phyloP scores from a whole-genome alignment of 1,284 basidiomycete genomes.

The Ganoderma boninense region DNA sequence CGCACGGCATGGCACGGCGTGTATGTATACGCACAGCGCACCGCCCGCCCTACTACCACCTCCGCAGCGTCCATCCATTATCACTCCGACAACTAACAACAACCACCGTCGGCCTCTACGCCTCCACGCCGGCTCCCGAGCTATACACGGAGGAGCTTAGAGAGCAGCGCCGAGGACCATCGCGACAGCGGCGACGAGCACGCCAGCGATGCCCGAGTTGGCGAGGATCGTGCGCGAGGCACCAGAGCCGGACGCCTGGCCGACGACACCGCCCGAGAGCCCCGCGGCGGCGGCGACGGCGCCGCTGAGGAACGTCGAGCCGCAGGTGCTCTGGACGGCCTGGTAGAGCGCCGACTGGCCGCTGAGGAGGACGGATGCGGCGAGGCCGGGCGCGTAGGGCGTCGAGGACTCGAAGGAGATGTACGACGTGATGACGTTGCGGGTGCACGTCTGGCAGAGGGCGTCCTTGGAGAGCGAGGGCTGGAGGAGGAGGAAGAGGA shows the following conservation, averaged over 20 bases:
- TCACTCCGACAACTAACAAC: too few relatives aligned
- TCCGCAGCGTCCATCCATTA: constrained; percentile 1
- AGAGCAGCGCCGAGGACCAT: constrained; percentile 31
- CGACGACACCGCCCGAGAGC: constrained; percentile 49
- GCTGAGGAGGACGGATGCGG: constrained; percentile 67
- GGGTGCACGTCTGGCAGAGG: constrained; percentile 87
- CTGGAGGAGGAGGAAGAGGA: constrained; percentile 83
- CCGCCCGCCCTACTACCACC: background rate
- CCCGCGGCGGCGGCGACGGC: constrained; percentile 75
- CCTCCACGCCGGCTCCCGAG: background rate
- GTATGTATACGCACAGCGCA: background rate
- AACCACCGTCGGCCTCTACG: background rate
- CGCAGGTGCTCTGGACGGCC: constrained; percentile 65
- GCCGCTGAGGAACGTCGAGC: constrained; percentile 67
- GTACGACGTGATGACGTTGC: constrained; percentile 77
- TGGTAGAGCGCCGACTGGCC: constrained; percentile 74
- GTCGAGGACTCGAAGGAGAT: constrained; percentile 75
- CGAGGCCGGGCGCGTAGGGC: constrained; percentile 80
- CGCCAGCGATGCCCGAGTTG: constrained; percentile 32
- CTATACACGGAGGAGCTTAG: constrained; percentile 11
- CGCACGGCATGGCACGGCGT: background rate
- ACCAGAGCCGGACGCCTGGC: constrained; percentile 25
- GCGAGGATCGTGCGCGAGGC: constrained; percentile 38
- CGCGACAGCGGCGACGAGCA: constrained; percentile 34
- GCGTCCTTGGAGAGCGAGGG: constrained; percentile 53